A percentile compares a stretch with the other conserved stretches of the same genome.
These are phyloP conservation scores for Naganishia vaughanmartiniae DNA, from an alignment of 768 basidiomycete genomes.

Conservation along the genomic window DNA sequence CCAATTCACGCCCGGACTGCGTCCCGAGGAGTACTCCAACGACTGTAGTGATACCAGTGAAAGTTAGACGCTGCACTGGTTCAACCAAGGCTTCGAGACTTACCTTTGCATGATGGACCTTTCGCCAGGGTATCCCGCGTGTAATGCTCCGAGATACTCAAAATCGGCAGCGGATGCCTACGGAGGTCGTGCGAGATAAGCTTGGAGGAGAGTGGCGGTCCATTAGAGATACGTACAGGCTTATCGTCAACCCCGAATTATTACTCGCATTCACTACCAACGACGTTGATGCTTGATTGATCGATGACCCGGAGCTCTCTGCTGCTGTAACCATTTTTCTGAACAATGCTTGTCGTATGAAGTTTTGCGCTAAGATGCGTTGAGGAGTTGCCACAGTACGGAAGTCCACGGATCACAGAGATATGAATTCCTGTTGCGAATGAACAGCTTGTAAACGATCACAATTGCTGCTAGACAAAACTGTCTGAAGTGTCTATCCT, in stretches of 20 bases:
- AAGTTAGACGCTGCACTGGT: background rate
- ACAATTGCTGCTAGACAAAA: no score
- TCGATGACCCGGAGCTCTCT: background rate
- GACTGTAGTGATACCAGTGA: conserved; percentile 57
- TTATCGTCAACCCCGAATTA: conserved; percentile 27
- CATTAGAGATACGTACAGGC: background rate
- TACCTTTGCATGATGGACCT: background rate
- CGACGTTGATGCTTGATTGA: background rate
- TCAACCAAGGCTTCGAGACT: background rate
- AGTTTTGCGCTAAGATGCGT: background rate
- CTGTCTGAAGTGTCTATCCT: no score
- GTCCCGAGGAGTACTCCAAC: conserved; percentile 90
- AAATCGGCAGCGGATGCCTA: conserved; percentile 92
- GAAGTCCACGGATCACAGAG: background rate
- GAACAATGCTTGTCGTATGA: background rate
- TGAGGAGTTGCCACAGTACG: background rate
- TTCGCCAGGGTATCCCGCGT: conserved; percentile 60
- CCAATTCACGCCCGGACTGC: conserved; percentile 88
- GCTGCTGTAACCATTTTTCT: background rate
- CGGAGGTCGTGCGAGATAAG: background rate
- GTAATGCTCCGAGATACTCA: conserved; percentile 94
- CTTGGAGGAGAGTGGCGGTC: no score
- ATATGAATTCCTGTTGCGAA: no score
- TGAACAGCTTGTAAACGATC: no score
- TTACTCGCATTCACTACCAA: conserved; percentile 17